Conservation (phyloP, 2,329 filamentous ascomycete species). For the Fusarium staphyleae region DNA sequence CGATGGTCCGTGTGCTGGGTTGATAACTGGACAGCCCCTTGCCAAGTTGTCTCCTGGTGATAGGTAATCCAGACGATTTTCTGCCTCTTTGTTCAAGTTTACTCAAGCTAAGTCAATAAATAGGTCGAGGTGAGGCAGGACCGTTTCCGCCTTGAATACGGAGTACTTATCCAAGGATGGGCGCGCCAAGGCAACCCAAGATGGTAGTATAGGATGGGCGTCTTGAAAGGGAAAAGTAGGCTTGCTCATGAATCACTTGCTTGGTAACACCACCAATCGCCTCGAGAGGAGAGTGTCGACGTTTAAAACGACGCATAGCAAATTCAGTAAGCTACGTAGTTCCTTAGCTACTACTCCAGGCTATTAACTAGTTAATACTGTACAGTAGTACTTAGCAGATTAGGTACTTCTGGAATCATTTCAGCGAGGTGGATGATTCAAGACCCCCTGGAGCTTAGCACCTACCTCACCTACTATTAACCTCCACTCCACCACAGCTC, state of each 20-base stretch:
- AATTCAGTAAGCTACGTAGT: too few species aligned
- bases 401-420: too few species aligned
- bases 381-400: too few species aligned
- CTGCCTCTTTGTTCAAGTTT: not conserved
- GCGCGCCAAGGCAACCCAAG: too few species aligned
- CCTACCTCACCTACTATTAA: not conserved
- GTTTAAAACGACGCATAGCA: too few species aligned
- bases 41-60: not conserved
- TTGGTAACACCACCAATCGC: not conserved
- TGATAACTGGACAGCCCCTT: not conserved
- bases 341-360: too few species aligned
- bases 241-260: conserved; percentile 1
- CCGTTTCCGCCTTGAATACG: not conserved
- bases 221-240: not conserved
- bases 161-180: not conserved
- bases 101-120: not conserved
- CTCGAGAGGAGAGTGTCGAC: not conserved
- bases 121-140: not conserved
- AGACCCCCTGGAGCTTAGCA: conserved; percentile 22
- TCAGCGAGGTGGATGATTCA: conserved; percentile 28
- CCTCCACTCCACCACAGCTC: conserved; percentile 20
- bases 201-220: too few species aligned
- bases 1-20: conserved; percentile 8
- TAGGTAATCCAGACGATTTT: not conserved
- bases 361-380: too few species aligned